Base-by-base conservation (phyloP, 495 filamentous ascomycete species). In the Lindgomyces ingoldianus region DNA sequence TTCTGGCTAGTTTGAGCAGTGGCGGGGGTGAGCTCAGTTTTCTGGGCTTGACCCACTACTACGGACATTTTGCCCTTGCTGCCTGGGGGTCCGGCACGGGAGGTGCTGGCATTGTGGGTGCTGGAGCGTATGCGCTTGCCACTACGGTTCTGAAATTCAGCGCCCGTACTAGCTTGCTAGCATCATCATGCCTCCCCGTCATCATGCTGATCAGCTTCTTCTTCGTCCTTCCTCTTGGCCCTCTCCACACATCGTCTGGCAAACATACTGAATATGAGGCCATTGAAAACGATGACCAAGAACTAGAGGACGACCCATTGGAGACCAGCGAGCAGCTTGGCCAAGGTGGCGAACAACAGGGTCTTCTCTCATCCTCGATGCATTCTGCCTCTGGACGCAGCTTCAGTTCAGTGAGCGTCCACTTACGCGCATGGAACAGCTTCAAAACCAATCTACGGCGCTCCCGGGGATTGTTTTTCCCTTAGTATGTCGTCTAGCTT, bases 61-160 rank as follows among this genome's bases (percentile, higher is more conserved):
- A 97, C 66, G 94, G 94, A 0, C 85, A 81, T n/a, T 90, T 91
- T 73, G 93, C 90, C 67, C 78, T 98, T 45, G 94, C 93, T 3
- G 86, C 90, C 12, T 98, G 94, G 94, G 88, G 91, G 0, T 93
- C 88, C 69, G 94, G 94, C 0, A 98, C 94, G 0, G 94, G 94
- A 2, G 94, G 86, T 0, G 94, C 94, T 1, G 94, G 94, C 1
- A 71, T 98, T 65, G 76, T 93, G 4, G 94, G 94, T 1, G 90
- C 93, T 8, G 93, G 91, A 1, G 77, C 91, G 33, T 98, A 98
- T 74, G 89, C 91, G 27, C 60, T 95, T 22, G 82, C 91, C 26
- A 97, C 92, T 0, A 91, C 86, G n/a, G 86, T 85, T 61, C 60
- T 95, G 11, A 86, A 86, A 0, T 80, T 94, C 58, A 85, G 81